phyloP scores from a whole-genome alignment of 805 yeast genomes.

The Starmerella vaccinii region DNA sequence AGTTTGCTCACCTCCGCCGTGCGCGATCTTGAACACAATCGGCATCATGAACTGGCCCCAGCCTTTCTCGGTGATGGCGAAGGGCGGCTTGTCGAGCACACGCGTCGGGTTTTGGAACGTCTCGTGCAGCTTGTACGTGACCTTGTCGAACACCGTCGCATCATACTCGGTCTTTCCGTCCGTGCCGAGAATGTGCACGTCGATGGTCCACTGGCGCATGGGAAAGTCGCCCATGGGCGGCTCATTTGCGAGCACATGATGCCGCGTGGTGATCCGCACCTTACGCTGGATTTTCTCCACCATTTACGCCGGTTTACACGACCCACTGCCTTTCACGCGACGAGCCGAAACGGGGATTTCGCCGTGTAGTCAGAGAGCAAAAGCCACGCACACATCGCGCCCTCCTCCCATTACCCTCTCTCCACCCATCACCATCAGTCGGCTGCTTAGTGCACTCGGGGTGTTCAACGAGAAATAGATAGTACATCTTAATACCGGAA shows the following conservation, averaged over 20 bases:
- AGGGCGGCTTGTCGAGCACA: constrained; percentile 71
- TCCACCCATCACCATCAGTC: not conserved
- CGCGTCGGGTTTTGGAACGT: constrained; percentile 86
- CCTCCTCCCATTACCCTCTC: too few species aligned
- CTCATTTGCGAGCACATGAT: constrained; percentile 66
- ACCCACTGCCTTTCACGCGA: constrained; percentile 3
- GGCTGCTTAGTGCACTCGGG: not conserved
- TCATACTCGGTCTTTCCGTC: constrained; percentile 67
- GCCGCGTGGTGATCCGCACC: constrained; percentile 76
- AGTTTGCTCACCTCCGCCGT: constrained; percentile 80
- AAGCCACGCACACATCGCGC: not conserved
- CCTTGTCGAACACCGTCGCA: constrained; percentile 81
- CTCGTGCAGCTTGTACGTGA: constrained; percentile 87
- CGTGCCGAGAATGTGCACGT: constrained; percentile 62
- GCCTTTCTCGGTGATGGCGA: constrained; percentile 81
- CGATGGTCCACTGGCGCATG: constrained; percentile 86
- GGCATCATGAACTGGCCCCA: constrained; percentile 97
- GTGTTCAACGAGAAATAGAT: too few species aligned
- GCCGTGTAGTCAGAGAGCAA: constrained; percentile 2
- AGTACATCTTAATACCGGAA: too few species aligned
- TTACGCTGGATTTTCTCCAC: constrained; percentile 59
- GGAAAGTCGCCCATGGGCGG: constrained; percentile 87
- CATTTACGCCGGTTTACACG: constrained; percentile 10
- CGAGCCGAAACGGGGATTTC: not conserved
- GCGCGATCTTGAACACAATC: constrained; percentile 63